Evolutionary conservation across 306 rosid species (phyloP).

Genomic region (Boehmeria nivea): DNA sequence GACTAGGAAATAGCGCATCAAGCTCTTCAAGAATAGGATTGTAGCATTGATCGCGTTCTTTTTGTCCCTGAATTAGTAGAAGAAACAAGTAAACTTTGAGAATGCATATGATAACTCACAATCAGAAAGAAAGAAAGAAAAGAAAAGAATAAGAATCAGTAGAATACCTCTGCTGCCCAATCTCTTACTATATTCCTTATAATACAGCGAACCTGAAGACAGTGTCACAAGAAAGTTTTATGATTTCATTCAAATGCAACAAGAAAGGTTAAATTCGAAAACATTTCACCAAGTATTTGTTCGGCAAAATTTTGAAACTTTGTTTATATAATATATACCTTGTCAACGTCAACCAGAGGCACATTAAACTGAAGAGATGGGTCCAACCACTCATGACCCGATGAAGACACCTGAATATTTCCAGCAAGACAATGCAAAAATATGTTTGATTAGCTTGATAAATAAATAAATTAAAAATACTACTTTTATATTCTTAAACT

Average conservation of each 20-base stretch:
- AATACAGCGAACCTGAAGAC: conserved; percentile 74
- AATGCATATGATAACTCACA: conserved; percentile 7
- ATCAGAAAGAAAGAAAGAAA: neutral
- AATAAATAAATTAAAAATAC: too few species aligned
- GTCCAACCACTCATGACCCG: conserved; percentile 59
- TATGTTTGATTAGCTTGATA: neutral
- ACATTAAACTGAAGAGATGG: conserved; percentile 63
- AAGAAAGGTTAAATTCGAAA: neutral
- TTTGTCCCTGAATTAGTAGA: conserved; percentile 55
- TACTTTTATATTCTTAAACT: too few species aligned
- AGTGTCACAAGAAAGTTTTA: neutral
- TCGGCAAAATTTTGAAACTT: too few species aligned
- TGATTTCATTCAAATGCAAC: neutral
- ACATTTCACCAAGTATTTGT: neutral
- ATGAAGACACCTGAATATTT: conserved; percentile 48
- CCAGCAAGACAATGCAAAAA: conserved; percentile 9
- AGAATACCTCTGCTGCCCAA: conserved; percentile 84
- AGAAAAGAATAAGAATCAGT: conserved; percentile 4
- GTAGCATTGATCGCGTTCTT: conserved; percentile 96
- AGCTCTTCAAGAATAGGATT: conserved; percentile 91
- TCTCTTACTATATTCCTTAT: conserved; percentile 91
- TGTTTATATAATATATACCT: conserved; percentile 54
- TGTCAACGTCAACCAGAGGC: conserved; percentile 90
- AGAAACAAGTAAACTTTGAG: conserved; percentile 7
- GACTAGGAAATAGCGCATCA: conserved; percentile 57